These are phyloP conservation scores for Komagataea norvegica DNA, from an alignment of 1,139 yeast genomes.

Conservation along the genomic window DNA sequence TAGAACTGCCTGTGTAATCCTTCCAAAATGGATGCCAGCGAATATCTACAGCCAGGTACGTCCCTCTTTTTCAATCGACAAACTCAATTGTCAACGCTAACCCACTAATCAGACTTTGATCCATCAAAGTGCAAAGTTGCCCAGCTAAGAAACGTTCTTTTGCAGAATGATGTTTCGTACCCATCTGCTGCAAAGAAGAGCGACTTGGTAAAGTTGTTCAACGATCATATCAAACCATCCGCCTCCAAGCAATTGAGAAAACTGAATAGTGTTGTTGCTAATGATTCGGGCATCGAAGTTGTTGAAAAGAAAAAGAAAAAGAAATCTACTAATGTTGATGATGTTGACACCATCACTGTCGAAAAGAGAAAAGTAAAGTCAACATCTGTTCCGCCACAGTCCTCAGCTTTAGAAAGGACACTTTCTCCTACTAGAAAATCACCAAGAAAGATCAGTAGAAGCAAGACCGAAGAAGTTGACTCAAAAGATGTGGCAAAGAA, in stretches of 20 bases:
- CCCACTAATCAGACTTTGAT: conserved; percentile 58
- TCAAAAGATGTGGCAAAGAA: conserved; percentile 6
- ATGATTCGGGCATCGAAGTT: conserved; percentile 30
- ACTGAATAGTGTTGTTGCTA: conserved; percentile 23
- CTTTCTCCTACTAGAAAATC: conserved; percentile 12
- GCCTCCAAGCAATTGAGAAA: conserved; percentile 16
- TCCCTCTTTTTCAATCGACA: conserved; percentile 2
- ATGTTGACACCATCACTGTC: conserved; percentile 1
- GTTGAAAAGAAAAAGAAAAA: conserved; percentile 16
- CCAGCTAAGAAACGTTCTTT: conserved; percentile 56
- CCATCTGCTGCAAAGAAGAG: conserved; percentile 60
- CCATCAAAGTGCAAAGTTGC: conserved; percentile 57
- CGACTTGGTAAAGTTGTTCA: conserved; percentile 54
- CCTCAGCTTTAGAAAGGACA: conserved; percentile 2
- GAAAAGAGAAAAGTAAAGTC: conserved; percentile 8
- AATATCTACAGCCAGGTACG: conserved; percentile 26
- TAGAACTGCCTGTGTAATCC: not conserved
- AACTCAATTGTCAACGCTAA: too few relatives aligned
- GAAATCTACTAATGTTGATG: conserved; percentile 1
- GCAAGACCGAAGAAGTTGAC: conserved; percentile 8
- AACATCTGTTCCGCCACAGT: conserved; percentile 3
- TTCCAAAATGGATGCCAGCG: conserved; percentile 18
- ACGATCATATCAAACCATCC: conserved; percentile 35
- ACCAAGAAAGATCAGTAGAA: conserved; percentile 17
- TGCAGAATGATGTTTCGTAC: conserved; percentile 48